Conservation (phyloP, 2,329 filamentous ascomycete genomes). For the Graphiopsis chlorocephala region DNA sequence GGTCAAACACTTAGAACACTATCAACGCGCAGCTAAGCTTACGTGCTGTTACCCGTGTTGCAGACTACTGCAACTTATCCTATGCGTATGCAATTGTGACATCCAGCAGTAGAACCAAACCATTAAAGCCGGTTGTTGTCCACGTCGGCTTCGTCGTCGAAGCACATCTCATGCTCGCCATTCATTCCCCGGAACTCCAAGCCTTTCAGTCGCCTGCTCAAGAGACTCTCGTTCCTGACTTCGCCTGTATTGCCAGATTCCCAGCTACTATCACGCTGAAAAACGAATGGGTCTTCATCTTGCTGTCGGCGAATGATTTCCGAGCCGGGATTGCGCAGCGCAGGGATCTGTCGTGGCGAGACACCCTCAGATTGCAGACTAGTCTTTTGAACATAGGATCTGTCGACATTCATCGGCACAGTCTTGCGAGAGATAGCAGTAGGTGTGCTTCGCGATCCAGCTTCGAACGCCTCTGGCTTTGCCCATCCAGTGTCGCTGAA, state of each 20-base stretch:
- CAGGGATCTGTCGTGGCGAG: slow-evolving; percentile 25
- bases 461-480: not conserved
- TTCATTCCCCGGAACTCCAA: slow-evolving; percentile 41
- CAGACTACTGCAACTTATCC: not conserved
- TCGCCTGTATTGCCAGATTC: slow-evolving; percentile 33
- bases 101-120: not conserved
- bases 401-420: slow-evolving; percentile 8
- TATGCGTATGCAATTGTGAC: not conserved
- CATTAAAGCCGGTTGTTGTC: not conserved
- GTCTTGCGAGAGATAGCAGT: not conserved
- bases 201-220: slow-evolving; percentile 65
- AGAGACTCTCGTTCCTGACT: slow-evolving; percentile 58
- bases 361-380: slow-evolving; percentile 27
- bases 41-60: not conserved
- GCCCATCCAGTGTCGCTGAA: not conserved
- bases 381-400: slow-evolving; percentile 23
- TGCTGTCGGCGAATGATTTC: slow-evolving; percentile 15
- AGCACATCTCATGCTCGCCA: not conserved
- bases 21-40: not conserved
- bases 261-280: slow-evolving; percentile 46
- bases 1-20: not conserved
- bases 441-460: not conserved
- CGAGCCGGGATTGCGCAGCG: slow-evolving; percentile 21
- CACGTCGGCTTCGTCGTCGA: not conserved
- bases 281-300: slow-evolving; percentile 26